Percentiles rank a stretch among this genome's conserved stretches.
Conservation (phyloP, 2,329 filamentous ascomycete genomes). For the Decorospora gaudefroyi region DNA sequence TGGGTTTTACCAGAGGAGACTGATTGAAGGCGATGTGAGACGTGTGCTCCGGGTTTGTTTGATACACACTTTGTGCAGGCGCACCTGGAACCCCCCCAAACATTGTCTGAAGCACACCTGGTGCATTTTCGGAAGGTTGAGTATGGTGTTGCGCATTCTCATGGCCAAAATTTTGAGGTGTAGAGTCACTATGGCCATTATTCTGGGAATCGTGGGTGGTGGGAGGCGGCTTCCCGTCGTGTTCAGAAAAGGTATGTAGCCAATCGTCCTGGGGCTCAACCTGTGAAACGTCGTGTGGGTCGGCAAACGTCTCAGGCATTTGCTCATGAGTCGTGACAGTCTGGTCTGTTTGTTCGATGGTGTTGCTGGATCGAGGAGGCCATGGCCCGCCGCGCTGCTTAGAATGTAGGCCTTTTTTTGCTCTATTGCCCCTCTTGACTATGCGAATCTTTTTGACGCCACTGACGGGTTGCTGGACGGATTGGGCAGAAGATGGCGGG, state of each 20-base stretch:
- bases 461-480: not conserved
- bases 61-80: not conserved
- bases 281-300: not conserved
- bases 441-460: not conserved
- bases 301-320: not conserved
- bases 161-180: not conserved
- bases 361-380: slow-evolving; percentile 5
- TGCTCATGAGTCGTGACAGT: not conserved
- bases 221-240: not conserved
- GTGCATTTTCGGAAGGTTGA: not conserved
- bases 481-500: slow-evolving; percentile 1
- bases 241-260: not conserved
- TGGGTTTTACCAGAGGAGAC: not conserved
- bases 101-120: no score
- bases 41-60: not conserved
- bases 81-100: no score
- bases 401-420: slow-evolving; percentile 1
- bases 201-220: not conserved
- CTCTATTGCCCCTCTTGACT: slow-evolving; percentile 6
- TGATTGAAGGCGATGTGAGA: not conserved
- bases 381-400: slow-evolving; percentile 2
- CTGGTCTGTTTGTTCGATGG: not conserved
- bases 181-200: not conserved
- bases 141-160: not conserved
- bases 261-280: not conserved